A percentile compares a stretch with the other conserved stretches of the same genome.
Conservation (phyloP, 345 rosid genomes). For the Boechera divaricarpa region DNA sequence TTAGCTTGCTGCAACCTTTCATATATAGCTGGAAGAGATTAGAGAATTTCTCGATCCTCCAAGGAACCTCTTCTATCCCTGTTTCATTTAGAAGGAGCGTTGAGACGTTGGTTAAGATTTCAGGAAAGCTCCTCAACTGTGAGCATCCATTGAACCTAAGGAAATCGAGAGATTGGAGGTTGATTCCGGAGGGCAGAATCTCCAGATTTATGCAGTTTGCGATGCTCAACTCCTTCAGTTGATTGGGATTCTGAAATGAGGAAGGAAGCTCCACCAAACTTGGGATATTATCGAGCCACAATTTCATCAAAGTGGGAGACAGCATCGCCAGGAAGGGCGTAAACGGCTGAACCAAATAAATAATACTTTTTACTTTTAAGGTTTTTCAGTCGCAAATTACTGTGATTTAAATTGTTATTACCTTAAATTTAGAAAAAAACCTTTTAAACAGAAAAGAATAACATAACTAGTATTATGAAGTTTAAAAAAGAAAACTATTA, state of each 20-base stretch:
- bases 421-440: no score
- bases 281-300: background rate
- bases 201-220: slow-evolving; percentile 14
- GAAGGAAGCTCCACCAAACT: slow-evolving; percentile 26
- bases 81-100: background rate
- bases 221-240: background rate
- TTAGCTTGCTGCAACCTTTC: background rate
- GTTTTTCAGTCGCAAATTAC: no score
- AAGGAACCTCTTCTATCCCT: slow-evolving; percentile 22
- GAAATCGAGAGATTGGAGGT: background rate
- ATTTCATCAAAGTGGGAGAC: background rate
- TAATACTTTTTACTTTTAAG: no score
- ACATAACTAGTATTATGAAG: no score
- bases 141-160: slow-evolving; percentile 25
- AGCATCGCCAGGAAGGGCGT: background rate
- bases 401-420: no score
- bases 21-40: background rate
- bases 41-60: background rate
- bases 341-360: slow-evolving; percentile 7
- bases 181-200: background rate
- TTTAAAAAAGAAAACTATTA: no score
- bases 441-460: no score
- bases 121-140: slow-evolving; percentile 22
- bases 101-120: slow-evolving; percentile 9
- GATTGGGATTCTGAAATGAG: background rate